Percentiles rank a stretch among this genome's conserved stretches.
These are phyloP conservation scores for Eleusine indica DNA, from an alignment of 176 grass and related monocot species.

Conservation along the genomic window DNA sequence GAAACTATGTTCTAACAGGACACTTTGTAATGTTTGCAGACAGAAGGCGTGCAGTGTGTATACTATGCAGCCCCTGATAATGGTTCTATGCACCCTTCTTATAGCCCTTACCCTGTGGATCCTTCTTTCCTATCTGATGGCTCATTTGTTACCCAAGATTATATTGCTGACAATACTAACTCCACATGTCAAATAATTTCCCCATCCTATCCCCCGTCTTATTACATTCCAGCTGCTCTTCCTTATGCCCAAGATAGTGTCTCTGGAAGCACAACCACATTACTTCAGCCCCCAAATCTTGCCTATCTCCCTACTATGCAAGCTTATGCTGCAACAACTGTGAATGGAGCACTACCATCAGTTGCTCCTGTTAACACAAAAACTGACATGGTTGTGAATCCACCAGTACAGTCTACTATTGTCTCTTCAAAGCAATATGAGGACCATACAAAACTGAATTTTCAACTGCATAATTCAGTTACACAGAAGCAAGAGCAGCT, in stretches of 20 bases:
- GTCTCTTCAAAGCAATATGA: conserved; percentile 62
- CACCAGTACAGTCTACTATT: conserved; percentile 47
- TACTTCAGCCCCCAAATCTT: conserved; percentile 37
- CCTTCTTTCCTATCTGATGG: conserved; percentile 51
- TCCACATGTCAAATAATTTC: conserved; percentile 55
- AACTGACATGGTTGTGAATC: conserved; percentile 31
- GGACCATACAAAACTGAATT: conserved; percentile 46
- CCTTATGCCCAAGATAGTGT: conserved; percentile 55
- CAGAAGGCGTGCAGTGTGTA: conserved; percentile 56
- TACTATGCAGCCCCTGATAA: conserved; percentile 66
- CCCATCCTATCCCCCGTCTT: conserved; percentile 49
- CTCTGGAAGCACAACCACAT: conserved; percentile 25
- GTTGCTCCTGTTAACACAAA: conserved; percentile 42
- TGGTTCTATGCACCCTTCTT: conserved; percentile 63
- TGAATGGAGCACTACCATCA: conserved; percentile 31
- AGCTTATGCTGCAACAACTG: conserved; percentile 45
- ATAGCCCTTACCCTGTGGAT: conserved; percentile 62
- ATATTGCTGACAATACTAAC: conserved; percentile 54
- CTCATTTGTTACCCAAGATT: conserved; percentile 48
- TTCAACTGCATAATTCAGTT: conserved; percentile 44
- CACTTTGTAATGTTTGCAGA: conserved; percentile 45
- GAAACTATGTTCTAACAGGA: conserved; percentile 3
- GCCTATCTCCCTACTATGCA: conserved; percentile 39
- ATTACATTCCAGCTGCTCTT: conserved; percentile 63
- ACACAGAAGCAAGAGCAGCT: conserved; percentile 50